Evolutionary conservation across 228 moss, liverwort and hornwort species (phyloP).

Genomic region (Sphagnum fallax): DNA sequence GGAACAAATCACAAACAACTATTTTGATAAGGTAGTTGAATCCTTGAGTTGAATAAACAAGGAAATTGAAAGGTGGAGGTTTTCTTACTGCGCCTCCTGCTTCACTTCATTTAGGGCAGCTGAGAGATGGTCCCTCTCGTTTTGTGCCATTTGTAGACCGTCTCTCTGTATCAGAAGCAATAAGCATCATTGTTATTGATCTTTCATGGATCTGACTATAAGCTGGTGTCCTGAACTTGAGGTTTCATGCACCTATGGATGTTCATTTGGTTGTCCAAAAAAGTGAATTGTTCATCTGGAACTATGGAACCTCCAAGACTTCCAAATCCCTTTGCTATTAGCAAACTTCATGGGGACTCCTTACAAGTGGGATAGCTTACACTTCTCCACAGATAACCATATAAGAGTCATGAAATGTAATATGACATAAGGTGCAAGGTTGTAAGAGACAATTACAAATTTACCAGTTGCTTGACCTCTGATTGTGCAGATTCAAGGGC

Average conservation of each 20-base stretch:
- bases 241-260: not conserved
- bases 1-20: not conserved
- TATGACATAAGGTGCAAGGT: not conserved
- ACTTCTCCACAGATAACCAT: no score
- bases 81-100: constrained; percentile 7
- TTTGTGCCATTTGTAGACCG: constrained; percentile 13
- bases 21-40: not conserved
- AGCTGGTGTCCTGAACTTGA: not conserved
- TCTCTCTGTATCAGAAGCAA: constrained; percentile 19
- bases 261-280: not conserved
- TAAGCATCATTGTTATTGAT: no score
- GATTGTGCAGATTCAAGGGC: not conserved
- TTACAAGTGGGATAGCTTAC: no score
- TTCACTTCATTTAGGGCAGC: constrained; percentile 19
- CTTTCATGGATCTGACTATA: no score
- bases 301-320: constrained; percentile 8
- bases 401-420: no score
- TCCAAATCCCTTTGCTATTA: constrained; percentile 16
- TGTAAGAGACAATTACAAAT: not conserved
- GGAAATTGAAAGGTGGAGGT: not conserved
- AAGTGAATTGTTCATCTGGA: not conserved
- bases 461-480: no score
- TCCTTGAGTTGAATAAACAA: not conserved
- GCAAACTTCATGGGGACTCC: not conserved
- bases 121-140: constrained; percentile 13